Base-by-base conservation (phyloP, 2,329 filamentous ascomycete species). In the Shiraia sp. region DNA sequence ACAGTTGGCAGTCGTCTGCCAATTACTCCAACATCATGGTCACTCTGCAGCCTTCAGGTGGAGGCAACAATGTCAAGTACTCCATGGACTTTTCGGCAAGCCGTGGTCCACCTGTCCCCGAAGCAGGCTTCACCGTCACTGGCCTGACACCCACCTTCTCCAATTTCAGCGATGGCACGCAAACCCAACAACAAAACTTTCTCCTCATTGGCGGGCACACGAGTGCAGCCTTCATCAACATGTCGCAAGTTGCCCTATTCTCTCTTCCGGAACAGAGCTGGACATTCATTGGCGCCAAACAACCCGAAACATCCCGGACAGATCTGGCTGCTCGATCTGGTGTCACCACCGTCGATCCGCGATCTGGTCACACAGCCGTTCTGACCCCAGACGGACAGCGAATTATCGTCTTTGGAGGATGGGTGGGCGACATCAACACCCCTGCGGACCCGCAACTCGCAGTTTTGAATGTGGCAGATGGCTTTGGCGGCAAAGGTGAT, bases 121-220 rank as follows among this genome's bases (percentile, higher is more conserved):
- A 95, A 69, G 92, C 92, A 7, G 92, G 92, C 7, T 95, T 95
- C 70, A 86, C 85, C 1, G 80, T 95, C 36, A 95, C 91, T 1
- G 78, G 83, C 0, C 73, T 96, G 16, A 73, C 79, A 5, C 82
- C 88, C 0, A 86, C 87, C 1, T 84, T 82, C 53, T 84, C 85
- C 14, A 87, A 87, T 61, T 78, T 78, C 4, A 83, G 81, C 6
- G 72, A 70, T 12, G 84, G 81, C 3, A 75, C 76, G 2, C 74
- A 85, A 28, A 86, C 83, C 4, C 86, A 90, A 61, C 83, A 91
- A 63, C 83, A 86, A 49, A 85, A 85, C 55, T 92, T 89, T 53
- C 81, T 96, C 10, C 72, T 96, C 15, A 73, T 96, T 12, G 92
- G 91, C 28, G 92, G 92, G 0, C 90, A 96, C 64, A 95, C 90